Evolutionary conservation across 129 eudicot species (phyloP), one percentile per base, ranked within the genome.

Genomic region (Erigeron canadensis): DNA sequence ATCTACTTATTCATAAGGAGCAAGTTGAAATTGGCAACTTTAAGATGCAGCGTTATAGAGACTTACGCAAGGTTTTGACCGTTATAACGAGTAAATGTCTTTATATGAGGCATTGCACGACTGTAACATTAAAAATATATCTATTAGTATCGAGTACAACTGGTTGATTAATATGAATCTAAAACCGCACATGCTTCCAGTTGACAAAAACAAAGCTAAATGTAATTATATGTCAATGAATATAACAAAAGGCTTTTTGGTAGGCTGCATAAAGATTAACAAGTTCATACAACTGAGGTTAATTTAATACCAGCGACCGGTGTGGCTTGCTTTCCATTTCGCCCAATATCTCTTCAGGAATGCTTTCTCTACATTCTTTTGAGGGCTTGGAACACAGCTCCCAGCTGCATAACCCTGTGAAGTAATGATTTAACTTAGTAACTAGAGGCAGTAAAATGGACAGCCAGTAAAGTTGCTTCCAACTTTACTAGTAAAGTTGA

Each of bases 361-460:
- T 44, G 83, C 82, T 82, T 87, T 95, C 83, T 95, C 97, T 60
- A 95, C 97, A 64, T 90, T 95, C 77, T 95, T 95, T 42, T 81
- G 85, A 47, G 99, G 96, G 77, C 99, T 86, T 63, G 99, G 99
- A 59, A 95, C 80, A 79, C 91, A 88, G 77, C 81, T 88, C 66
- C 99, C 99, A 65, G 99, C 99, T 44, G 94, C 99, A 86, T 95
- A 95, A 51, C 99, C 99, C 99, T 95, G 73, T 68, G 69, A 63
- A 74, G 66, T 51, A 80, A 28, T 28, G 34, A 28, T 28, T 28
- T 28, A 28, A 28, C 34, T 28, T 28, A 28, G 34, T 28, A 28
- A 28, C 34, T 28, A 28, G 34, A 28, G 34, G 34, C 34, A 3
- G 34, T 3, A 28, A 23, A 23, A 28, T 28, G 34, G 34, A 28